A percentile compares a stretch with the other conserved stretches of the same genome.
These are phyloP conservation scores for Corynespora cassiicola DNA, from an alignment of 2,329 filamentous ascomycete species.

Conservation along the genomic window DNA sequence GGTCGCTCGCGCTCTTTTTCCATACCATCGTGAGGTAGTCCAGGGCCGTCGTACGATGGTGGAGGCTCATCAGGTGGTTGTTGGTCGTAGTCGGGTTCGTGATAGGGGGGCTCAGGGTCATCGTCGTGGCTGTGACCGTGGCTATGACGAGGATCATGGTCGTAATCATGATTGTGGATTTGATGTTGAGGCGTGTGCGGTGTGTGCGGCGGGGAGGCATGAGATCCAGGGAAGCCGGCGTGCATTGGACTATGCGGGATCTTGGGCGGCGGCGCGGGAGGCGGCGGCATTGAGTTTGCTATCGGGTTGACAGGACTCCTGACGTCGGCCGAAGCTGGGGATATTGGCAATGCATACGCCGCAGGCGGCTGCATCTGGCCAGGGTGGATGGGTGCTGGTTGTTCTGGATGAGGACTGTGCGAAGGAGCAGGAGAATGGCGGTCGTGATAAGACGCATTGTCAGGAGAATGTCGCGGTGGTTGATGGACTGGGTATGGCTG, in stretches of 20 bases:
- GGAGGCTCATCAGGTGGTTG: conserved; percentile 37
- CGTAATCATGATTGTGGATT: too few relatives aligned
- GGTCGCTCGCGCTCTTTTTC: conserved; percentile 35
- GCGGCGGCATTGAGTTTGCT: conserved; percentile 22
- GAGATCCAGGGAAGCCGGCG: conserved; percentile 11
- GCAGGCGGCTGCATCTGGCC: conserved; percentile 25
- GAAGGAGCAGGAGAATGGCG: conserved; percentile 13
- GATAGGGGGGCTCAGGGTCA: conserved; percentile 1
- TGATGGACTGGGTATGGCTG: conserved; percentile 29
- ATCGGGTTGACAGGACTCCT: conserved; percentile 30
- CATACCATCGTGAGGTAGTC: conserved; percentile 35
- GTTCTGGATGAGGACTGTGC: conserved; percentile 23
- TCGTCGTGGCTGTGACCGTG: conserved; percentile 3
- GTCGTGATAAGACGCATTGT: conserved; percentile 5
- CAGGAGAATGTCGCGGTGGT: conserved; percentile 5
- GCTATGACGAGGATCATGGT: too few relatives aligned
- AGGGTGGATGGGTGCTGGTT: conserved; percentile 29
- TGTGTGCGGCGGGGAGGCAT: conserved; percentile 11
- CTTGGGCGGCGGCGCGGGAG: conserved; percentile 27
- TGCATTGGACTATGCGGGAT: conserved; percentile 29
- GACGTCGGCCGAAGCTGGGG: conserved; percentile 21
- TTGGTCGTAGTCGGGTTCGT: conserved; percentile 25
- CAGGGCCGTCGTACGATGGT: conserved; percentile 41
- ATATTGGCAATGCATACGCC: conserved; percentile 34
- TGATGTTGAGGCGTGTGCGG: background rate